These are phyloP conservation scores for Venturia asperata DNA, from an alignment of 2,329 filamentous ascomycete genomes.

Conservation along the genomic window DNA sequence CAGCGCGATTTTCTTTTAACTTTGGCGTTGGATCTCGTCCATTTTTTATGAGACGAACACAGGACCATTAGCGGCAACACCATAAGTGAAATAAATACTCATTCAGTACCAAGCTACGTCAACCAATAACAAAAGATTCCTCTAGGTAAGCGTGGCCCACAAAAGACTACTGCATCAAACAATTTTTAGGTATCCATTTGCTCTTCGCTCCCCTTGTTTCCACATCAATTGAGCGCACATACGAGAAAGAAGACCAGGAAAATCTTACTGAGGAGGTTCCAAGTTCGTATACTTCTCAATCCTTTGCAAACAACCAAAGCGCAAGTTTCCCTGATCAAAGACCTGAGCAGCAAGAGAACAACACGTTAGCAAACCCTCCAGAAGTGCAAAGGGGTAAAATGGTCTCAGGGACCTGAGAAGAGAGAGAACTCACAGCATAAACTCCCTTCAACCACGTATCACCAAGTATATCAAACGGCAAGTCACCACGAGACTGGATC, in stretches of 20 bases:
- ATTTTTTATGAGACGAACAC: too few species aligned
- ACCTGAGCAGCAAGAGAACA: slow-evolving; percentile 38
- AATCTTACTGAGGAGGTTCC: slow-evolving; percentile 10
- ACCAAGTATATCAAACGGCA: slow-evolving; percentile 57
- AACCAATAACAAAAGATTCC: background rate
- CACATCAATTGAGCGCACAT: background rate
- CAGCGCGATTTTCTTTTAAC: too few species aligned
- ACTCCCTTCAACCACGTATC: slow-evolving; percentile 58
- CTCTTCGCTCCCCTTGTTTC: background rate
- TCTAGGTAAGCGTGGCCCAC: slow-evolving; percentile 20
- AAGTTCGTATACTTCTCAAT: slow-evolving; percentile 27
- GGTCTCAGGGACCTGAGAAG: background rate
- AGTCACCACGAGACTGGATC: slow-evolving; percentile 55
- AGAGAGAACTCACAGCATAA: slow-evolving; percentile 48
- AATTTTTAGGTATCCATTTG: background rate
- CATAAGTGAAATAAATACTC: background rate
- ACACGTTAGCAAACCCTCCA: slow-evolving; percentile 17
- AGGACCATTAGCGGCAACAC: too few species aligned
- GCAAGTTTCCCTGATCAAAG: slow-evolving; percentile 55
- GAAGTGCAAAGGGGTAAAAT: background rate
- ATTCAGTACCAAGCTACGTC: background rate
- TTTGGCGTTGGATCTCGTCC: too few species aligned
- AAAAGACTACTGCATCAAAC: slow-evolving; percentile 9
- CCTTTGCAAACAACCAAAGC: slow-evolving; percentile 54
- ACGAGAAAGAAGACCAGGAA: background rate